phyloP scores from a whole-genome alignment of 2,329 filamentous ascomycete genomes.

The Xylaria polymorpha region DNA sequence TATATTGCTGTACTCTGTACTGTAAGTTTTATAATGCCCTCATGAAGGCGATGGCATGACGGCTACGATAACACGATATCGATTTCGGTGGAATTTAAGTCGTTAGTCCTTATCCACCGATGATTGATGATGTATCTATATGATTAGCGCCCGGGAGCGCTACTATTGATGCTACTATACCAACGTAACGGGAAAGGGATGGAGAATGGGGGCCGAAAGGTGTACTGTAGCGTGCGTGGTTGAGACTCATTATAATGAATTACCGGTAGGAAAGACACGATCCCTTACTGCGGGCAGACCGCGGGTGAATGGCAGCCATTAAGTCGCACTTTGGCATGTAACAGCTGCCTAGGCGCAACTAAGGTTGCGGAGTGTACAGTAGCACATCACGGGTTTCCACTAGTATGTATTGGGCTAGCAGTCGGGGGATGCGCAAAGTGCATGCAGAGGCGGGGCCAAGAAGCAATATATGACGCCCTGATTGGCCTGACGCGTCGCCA shows the following conservation, averaged over 20 bases:
- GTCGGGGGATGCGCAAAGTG: slow-evolving; percentile 32
- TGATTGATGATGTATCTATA: no score
- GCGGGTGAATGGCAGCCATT: neutral
- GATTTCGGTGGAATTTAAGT: slow-evolving; percentile 7
- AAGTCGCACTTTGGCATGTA: slow-evolving; percentile 15
- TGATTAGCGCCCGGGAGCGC: neutral
- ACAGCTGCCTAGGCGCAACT: neutral
- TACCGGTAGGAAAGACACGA: neutral
- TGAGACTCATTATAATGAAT: neutral
- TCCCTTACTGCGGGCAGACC: slow-evolving; percentile 1
- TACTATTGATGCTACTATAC: neutral
- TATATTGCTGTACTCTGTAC: neutral
- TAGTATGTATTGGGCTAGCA: slow-evolving; percentile 21
- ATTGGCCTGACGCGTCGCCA: slow-evolving; percentile 36
- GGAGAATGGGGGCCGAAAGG: neutral
- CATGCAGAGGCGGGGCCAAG: slow-evolving; percentile 32
- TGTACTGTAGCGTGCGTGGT: neutral
- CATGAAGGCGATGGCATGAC: neutral
- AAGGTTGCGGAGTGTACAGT: slow-evolving; percentile 5
- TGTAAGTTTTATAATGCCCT: neutral
- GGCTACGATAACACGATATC: neutral
- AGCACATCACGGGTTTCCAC: neutral
- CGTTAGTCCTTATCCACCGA: neutral
- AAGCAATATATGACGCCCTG: slow-evolving; percentile 5
- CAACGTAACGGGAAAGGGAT: slow-evolving; percentile 7